Evolutionary conservation across 768 basidiomycete species (phyloP).

Genomic region (Trametes cinnabarina): DNA sequence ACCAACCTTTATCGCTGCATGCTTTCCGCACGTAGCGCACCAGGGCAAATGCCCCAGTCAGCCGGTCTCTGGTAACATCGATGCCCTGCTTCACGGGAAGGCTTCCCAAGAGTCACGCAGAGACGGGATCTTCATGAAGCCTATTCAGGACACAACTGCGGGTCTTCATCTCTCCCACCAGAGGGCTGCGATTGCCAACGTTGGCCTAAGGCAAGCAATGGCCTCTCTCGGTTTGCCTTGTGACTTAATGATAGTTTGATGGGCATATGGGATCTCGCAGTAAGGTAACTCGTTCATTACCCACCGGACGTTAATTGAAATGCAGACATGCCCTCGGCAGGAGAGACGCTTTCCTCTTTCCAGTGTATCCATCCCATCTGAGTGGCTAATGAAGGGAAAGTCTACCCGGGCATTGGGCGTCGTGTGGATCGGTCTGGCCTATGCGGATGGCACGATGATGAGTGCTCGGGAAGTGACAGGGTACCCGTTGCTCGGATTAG

Average conservation of each 20-base stretch:
- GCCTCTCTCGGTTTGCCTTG: too few species aligned
- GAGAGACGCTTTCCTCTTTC: not conserved
- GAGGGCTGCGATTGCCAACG: not conserved
- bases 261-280: not conserved
- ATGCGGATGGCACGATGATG: not conserved
- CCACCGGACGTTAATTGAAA: not conserved
- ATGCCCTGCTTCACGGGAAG: not conserved
- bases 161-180: not conserved
- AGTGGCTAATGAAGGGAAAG: slow-evolving; percentile 3
- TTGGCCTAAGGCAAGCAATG: too few species aligned
- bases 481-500: not conserved
- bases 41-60: not conserved
- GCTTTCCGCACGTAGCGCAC: not conserved
- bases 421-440: not conserved
- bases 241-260: too few species aligned
- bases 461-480: not conserved
- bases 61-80: not conserved
- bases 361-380: not conserved
- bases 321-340: not conserved
- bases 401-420: not conserved
- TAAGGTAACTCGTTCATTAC: not conserved
- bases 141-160: not conserved
- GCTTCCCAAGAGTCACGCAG: not conserved
- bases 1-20: not conserved
- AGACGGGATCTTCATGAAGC: not conserved